Evolutionary conservation across 371 early-diverging fungal genomes (phyloP).

Genomic region (Polyrhizophydium stewartii): DNA sequence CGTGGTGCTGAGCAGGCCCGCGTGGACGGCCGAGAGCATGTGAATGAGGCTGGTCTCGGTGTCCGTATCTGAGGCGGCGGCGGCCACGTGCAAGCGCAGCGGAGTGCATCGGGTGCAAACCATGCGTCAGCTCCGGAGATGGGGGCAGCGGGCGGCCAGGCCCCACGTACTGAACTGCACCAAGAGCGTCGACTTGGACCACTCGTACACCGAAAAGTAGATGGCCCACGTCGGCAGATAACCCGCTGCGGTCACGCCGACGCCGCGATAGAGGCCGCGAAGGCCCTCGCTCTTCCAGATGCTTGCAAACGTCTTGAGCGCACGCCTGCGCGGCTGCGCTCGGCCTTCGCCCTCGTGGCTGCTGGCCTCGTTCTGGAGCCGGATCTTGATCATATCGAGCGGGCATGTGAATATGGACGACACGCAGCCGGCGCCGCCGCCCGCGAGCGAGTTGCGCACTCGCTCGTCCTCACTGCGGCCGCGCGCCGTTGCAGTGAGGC

Average conservation of each 20-base stretch:
- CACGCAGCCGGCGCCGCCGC: conserved; percentile 17
- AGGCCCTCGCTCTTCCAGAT: conserved; percentile 85
- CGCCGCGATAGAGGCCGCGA: conserved; percentile 85
- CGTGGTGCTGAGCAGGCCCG: conserved; percentile 76
- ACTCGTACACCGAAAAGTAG: conserved; percentile 79
- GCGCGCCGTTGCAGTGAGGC: too few species aligned
- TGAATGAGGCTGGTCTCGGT: conserved; percentile 46
- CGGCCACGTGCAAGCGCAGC: conserved; percentile 9
- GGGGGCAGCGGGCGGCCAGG: too few species aligned
- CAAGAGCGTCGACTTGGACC: conserved; percentile 44
- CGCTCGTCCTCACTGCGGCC: conserved; percentile 9
- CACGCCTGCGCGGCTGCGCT: too few species aligned
- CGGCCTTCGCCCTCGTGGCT: background rate
- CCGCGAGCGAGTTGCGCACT: conserved; percentile 20
- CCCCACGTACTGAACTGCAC: background rate
- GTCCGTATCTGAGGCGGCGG: conserved; percentile 4
- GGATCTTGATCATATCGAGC: conserved; percentile 91
- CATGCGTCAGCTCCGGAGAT: background rate
- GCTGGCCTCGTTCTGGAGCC: conserved; percentile 81
- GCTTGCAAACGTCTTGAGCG: conserved; percentile 10
- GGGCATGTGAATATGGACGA: conserved; percentile 45
- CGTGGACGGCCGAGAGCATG: conserved; percentile 79
- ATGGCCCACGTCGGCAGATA: conserved; percentile 91
- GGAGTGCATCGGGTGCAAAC: background rate
- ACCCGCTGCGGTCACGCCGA: conserved; percentile 82